Evolutionary conservation across 2,329 filamentous ascomycete genomes (phyloP), one percentile per base, ranked within the genome.

Genomic region (Penicillium sp.): DNA sequence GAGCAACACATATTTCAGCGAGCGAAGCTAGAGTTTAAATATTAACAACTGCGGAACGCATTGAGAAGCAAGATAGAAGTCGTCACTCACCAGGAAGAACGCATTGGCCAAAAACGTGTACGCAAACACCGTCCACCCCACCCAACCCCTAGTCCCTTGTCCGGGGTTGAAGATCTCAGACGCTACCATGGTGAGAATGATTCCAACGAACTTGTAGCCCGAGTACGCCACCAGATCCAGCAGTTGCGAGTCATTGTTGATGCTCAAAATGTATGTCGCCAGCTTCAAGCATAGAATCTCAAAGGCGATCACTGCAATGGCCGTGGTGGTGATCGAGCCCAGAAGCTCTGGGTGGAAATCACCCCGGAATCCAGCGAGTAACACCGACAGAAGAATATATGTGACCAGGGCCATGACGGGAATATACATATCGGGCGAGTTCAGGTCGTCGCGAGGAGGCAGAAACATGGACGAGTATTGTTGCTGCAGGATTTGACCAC

Each of bases 391-490:
- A 35, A 99, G 88, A 64, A 99, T 96, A 76, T 99, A 99, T 25
- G 94, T 99, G 47, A 97, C 92, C 53, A 99, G 82, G 1, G 94
- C 93, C 94, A 99, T 99, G 70, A 96, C 89, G 58, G 93, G 93
- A 68, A 99, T 99, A 79, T 99, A 99, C 93, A 99, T 97, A 78
- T 99, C 94, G 17, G 96, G 94, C 64, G 91, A 96, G 78, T 99
- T 99, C 76, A 97, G 82, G 72, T 99, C 94, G 75, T 99, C 93
- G 63, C 94, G 85, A 2, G 94, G 94, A 6, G 94, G 91, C 8
- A 97, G 83, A 77, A 94, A 99, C 71, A 77, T 79, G 56, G 78
- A 80, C 31, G 75, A 78, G 63, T 80, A 79, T 65, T 79, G 74
- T 69, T 79, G 73, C 74, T 80, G 85, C 50, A 88, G 84, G 71